phyloP scores from a whole-genome alignment of 495 filamentous ascomycete species.

The Pyrenula massariospora region DNA sequence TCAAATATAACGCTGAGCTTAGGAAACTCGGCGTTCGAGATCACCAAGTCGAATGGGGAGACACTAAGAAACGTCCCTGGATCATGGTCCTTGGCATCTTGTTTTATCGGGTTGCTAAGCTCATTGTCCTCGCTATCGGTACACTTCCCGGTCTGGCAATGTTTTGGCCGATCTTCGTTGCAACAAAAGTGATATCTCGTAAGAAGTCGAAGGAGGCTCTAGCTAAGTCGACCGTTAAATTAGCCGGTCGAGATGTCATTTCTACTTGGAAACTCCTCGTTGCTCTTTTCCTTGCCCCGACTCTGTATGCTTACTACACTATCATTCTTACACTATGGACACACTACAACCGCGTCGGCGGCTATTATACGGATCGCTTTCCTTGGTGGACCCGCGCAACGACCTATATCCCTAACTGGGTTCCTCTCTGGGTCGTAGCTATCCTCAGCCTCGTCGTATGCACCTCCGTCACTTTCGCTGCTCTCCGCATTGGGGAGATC shows the following conservation, averaged over 20 bases:
- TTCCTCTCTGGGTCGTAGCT: constrained; percentile 69
- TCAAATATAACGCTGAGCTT: constrained; percentile 80
- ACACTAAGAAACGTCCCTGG: constrained; percentile 50
- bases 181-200: constrained; percentile 77
- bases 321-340: constrained; percentile 64
- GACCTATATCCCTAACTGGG: constrained; percentile 55
- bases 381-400: constrained; percentile 20
- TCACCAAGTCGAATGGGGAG: constrained; percentile 87
- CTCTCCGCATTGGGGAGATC: constrained; percentile 88
- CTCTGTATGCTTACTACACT: constrained; percentile 75
- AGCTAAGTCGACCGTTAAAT: constrained; percentile 85
- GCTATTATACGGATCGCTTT: constrained; percentile 27
- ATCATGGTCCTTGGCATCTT: constrained; percentile 63
- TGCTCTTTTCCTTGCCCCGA: constrained; percentile 73
- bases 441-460: constrained; percentile 66
- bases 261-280: constrained; percentile 98
- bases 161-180: constrained; percentile 85
- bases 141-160: constrained; percentile 80
- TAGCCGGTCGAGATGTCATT: constrained; percentile 90
- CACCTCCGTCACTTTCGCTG: constrained; percentile 82
- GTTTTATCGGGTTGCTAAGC: constrained; percentile 67
- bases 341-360: constrained; percentile 67
- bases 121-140: constrained; percentile 62
- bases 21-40: constrained; percentile 78
- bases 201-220: constrained; percentile 85